These are phyloP conservation scores for Euptelea pleiosperma DNA, from an alignment of 164 flowering plant genomes.

Conservation along the genomic window DNA sequence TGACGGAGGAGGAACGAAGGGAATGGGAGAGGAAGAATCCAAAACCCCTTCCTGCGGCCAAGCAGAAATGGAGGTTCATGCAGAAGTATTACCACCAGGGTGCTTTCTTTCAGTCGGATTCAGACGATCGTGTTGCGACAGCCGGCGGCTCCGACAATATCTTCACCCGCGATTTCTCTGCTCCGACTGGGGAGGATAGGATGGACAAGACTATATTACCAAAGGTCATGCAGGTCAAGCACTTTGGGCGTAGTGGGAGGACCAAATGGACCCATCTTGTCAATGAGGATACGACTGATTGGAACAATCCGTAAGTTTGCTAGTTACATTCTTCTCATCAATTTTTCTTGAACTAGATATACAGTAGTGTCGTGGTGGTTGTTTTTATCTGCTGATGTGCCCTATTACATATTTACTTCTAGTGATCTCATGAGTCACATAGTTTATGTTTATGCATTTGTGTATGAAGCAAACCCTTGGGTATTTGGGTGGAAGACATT, in stretches of 20 bases:
- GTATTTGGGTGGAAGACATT: too few species aligned
- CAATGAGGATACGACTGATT: slow-evolving; percentile 92
- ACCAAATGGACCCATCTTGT: slow-evolving; percentile 97
- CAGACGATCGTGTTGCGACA: slow-evolving; percentile 54
- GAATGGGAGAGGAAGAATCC: slow-evolving; percentile 96
- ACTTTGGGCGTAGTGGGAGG: slow-evolving; percentile 96
- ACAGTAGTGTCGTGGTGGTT: too few species aligned
- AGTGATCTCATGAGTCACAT: too few species aligned
- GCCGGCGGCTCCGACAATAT: slow-evolving; percentile 53
- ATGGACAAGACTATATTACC: slow-evolving; percentile 83
- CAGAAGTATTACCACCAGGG: slow-evolving; percentile 96
- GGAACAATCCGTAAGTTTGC: slow-evolving; percentile 78
- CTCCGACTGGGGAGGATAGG: slow-evolving; percentile 91
- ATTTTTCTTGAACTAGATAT: too few species aligned
- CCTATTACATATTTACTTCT: too few species aligned
- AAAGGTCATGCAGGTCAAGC: slow-evolving; percentile 95
- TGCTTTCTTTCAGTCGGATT: slow-evolving; percentile 75
- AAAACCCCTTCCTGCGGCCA: slow-evolving; percentile 43
- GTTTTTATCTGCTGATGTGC: too few species aligned
- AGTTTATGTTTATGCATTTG: too few species aligned
- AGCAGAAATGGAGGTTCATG: slow-evolving; percentile 95
- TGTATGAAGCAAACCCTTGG: too few species aligned
- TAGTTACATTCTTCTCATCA: not conserved
- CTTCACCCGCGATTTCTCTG: slow-evolving; percentile 70
- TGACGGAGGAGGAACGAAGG: slow-evolving; percentile 90